Evolutionary conservation across 1,139 yeast species (phyloP).

Genomic region (Diutina ranongensis): DNA sequence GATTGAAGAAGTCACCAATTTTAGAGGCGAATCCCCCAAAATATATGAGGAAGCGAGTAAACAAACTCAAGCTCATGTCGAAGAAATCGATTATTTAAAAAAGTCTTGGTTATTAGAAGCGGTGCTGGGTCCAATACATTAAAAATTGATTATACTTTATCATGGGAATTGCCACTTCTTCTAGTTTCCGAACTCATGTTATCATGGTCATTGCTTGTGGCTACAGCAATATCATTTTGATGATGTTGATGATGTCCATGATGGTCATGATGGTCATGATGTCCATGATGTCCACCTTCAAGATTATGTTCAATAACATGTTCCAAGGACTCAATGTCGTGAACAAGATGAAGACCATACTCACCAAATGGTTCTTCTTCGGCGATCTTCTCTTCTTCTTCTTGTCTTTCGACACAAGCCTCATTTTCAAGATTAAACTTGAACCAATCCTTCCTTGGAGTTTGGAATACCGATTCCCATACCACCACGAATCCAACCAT

Average conservation of each 20-base stretch:
- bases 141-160: not conserved
- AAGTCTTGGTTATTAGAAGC: not conserved
- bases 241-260: too few relatives aligned
- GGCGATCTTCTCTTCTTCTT: not conserved
- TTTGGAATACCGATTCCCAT: conserved; percentile 23
- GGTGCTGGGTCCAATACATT: not conserved
- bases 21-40: not conserved
- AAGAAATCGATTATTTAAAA: not conserved
- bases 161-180: not conserved
- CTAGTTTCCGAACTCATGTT: too few relatives aligned
- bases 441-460: conserved; percentile 13
- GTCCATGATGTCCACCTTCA: not conserved
- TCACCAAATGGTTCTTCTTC: not conserved
- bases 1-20: not conserved
- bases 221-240: too few relatives aligned
- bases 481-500: conserved; percentile 21
- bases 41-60: not conserved
- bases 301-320: not conserved
- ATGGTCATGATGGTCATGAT: too few relatives aligned
- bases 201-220: too few relatives aligned
- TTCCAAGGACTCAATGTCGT: too few relatives aligned
- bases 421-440: not conserved
- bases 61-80: conserved; percentile 2
- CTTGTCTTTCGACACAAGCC: not conserved
- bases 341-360: too few relatives aligned